These are phyloP conservation scores for Rubia balearica DNA, from an alignment of 305 asterid genomes.

Conservation along the genomic window DNA sequence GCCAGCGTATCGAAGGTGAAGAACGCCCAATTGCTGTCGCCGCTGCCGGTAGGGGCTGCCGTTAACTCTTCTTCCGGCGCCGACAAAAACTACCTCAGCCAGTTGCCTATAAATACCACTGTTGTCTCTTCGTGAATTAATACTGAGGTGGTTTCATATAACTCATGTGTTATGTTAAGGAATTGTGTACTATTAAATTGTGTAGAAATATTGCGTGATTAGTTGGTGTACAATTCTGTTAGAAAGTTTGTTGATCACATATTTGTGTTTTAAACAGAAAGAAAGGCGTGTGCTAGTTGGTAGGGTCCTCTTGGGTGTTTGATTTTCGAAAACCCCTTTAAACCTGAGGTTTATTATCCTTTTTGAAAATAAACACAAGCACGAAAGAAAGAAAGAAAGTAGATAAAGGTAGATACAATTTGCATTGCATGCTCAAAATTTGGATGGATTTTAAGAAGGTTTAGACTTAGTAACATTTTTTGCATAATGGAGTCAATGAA, in stretches of 20 bases:
- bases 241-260: neutral
- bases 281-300: neutral
- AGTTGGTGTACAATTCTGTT: no score
- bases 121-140: neutral
- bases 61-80: slow-evolving; percentile 17
- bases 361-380: no score
- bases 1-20: slow-evolving; percentile 84
- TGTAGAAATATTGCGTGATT: neutral
- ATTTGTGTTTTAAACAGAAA: neutral
- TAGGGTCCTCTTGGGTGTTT: no score
- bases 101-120: neutral
- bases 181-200: neutral
- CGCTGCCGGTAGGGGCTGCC: slow-evolving; percentile 40
- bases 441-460: no score
- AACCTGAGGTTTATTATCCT: no score
- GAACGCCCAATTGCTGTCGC: slow-evolving; percentile 69
- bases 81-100: slow-evolving; percentile 14
- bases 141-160: neutral
- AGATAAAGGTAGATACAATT: no score
- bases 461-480: no score
- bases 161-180: neutral
- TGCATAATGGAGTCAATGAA: no score
- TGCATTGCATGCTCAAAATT: no score
- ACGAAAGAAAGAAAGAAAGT: no score
- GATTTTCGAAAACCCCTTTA: no score